phyloP scores from a whole-genome alignment of 352 stramenopile genomes.

The Phytopythium boreale region DNA sequence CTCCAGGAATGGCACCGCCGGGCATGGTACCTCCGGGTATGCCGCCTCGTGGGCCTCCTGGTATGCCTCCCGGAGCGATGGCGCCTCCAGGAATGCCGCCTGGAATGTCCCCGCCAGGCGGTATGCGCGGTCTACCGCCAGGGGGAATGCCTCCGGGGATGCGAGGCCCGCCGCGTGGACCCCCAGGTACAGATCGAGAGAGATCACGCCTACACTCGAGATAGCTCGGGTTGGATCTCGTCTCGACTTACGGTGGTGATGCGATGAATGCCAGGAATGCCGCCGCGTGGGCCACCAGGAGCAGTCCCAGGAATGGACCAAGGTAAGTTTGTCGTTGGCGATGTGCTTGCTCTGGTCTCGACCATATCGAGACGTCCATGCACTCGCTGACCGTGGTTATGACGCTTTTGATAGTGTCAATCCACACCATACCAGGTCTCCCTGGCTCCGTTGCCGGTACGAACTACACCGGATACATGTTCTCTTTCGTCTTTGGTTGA shows the following conservation, averaged over 20 bases:
- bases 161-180: constrained; percentile 10
- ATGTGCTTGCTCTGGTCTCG: background rate
- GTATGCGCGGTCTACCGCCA: no score
- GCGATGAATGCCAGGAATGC: constrained; percentile 1
- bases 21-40: constrained; percentile 15
- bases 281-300: constrained; percentile 18
- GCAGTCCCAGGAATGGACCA: constrained; percentile 1
- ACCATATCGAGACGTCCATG: background rate
- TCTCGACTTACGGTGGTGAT: background rate
- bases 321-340: background rate
- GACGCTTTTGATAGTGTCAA: background rate
- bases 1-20: constrained; percentile 11
- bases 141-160: constrained; percentile 6
- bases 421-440: background rate
- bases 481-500: background rate
- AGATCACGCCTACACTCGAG: background rate
- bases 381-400: background rate
- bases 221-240: background rate
- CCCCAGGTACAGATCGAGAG: constrained; percentile 16
- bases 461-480: background rate
- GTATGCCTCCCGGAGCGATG: constrained; percentile 14
- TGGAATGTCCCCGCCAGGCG: background rate
- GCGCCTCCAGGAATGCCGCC: constrained; percentile 1
- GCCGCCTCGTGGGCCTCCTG: constrained; percentile 11
- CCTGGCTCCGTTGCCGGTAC: background rate